Conservation (phyloP, 2,329 filamentous ascomycete species). For the Apiospora arundinis region DNA sequence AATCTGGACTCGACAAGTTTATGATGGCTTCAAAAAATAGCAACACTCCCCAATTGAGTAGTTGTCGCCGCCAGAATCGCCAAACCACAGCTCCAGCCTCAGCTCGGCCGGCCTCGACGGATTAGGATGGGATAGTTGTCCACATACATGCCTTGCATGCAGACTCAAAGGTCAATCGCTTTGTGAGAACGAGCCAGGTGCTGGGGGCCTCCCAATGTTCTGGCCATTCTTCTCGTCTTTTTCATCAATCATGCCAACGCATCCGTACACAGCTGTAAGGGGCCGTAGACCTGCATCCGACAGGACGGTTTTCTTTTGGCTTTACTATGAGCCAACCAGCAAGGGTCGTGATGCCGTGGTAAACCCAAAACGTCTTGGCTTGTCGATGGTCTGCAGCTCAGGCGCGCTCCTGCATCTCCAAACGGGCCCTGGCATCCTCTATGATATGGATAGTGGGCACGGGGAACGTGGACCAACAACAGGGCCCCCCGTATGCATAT, state of each 20-base stretch:
- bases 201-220: not conserved
- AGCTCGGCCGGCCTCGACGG: not conserved
- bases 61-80: not conserved
- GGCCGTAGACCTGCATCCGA: not conserved
- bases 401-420: conserved; percentile 12
- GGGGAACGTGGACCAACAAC: conserved; percentile 2
- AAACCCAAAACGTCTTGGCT: conserved; percentile 14
- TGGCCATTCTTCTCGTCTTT: not conserved
- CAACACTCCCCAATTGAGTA: not conserved
- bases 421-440: not conserved
- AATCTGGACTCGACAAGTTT: not conserved
- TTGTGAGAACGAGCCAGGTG: not conserved
- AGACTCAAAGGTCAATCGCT: not conserved
- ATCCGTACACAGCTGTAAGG: not conserved
- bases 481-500: not conserved
- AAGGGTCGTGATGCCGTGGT: not conserved
- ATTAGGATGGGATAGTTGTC: not conserved
- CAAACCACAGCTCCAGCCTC: not conserved
- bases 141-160: conserved; percentile 5
- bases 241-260: not conserved
- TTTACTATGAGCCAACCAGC: not conserved
- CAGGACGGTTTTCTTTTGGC: not conserved
- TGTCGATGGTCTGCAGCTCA: not conserved
- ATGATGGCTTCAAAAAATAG: conserved; percentile 4
- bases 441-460: conserved; percentile 1